Percentiles rank a stretch among this genome's conserved stretches.
phyloP scores from a whole-genome alignment of 2,329 filamentous ascomycete genomes.

The Cytospora piceae region DNA sequence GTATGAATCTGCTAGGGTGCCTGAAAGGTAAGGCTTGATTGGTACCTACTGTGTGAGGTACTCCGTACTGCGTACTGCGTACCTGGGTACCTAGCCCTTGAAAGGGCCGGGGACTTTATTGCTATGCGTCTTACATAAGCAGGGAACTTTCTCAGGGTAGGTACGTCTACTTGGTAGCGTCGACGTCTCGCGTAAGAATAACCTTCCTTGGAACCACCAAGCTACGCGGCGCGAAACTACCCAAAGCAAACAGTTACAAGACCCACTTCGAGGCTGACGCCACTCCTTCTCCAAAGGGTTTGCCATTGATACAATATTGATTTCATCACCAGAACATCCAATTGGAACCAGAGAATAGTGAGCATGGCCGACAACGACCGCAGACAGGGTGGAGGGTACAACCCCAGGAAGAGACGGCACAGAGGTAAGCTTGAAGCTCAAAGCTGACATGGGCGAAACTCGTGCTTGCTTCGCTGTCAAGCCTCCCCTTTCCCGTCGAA shows the following conservation, averaged over 20 bases:
- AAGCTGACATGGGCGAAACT: neutral
- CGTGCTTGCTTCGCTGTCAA: neutral
- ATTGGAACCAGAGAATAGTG: constrained; percentile 11
- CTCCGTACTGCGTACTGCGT: neutral
- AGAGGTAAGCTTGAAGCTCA: constrained; percentile 60
- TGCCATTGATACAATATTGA: constrained; percentile 1
- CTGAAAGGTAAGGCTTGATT: neutral
- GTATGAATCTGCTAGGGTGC: neutral
- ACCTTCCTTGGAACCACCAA: neutral
- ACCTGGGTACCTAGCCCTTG: too few species aligned
- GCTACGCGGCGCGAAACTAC: constrained; percentile 18
- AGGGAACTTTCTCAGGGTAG: neutral
- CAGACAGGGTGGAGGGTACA: constrained; percentile 57
- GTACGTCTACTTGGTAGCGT: neutral
- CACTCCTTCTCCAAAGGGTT: constrained; percentile 3
- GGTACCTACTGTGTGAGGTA: too few species aligned
- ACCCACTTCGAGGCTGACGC: constrained; percentile 22
- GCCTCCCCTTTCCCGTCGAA: neutral
- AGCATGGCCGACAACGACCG: constrained; percentile 62
- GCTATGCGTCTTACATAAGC: constrained; percentile 13
- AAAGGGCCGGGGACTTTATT: too few species aligned
- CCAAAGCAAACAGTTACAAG: constrained; percentile 19
- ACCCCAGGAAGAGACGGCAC: constrained; percentile 76
- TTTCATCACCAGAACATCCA: neutral
- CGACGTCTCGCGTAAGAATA: neutral